Evolutionary conservation across 2,329 filamentous ascomycete genomes (phyloP).

Genomic region (Stagonosporopsis tanaceti): DNA sequence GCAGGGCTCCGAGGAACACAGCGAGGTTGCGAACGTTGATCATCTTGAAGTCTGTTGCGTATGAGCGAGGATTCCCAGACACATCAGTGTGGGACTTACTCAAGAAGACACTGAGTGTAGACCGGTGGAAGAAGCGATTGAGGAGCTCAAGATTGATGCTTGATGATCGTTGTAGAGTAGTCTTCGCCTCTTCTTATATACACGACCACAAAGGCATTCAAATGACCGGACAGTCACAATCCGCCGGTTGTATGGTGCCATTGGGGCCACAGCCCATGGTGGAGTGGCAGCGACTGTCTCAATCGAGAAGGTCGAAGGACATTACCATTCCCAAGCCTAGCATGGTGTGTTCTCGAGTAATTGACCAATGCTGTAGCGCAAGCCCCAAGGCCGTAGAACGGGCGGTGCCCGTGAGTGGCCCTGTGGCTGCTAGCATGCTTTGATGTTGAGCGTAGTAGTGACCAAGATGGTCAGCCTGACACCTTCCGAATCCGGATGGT

Average conservation of each 20-base stretch:
- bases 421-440: constrained; percentile 10
- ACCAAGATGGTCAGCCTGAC: constrained; percentile 18
- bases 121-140: constrained; percentile 12
- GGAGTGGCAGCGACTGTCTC: constrained; percentile 1
- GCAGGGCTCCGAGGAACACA: constrained; percentile 18
- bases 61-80: not conserved
- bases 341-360: constrained; percentile 1
- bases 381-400: constrained; percentile 13
- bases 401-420: not conserved
- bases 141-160: constrained; percentile 13
- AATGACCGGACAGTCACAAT: constrained; percentile 5
- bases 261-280: not conserved
- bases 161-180: constrained; percentile 8
- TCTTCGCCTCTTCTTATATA: constrained; percentile 14
- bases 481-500: constrained; percentile 18
- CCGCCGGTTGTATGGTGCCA: constrained; percentile 18
- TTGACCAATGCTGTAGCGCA: constrained; percentile 12
- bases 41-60: constrained; percentile 12
- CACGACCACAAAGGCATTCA: not conserved
- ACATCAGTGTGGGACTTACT: not conserved
- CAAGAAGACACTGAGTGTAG: constrained; percentile 1
- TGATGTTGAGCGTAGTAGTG: not conserved
- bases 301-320: constrained; percentile 19
- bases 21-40: constrained; percentile 23
- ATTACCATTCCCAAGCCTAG: not conserved